Evolutionary conservation across 495 filamentous ascomycete genomes (phyloP), one percentile per base, ranked within the genome.

Genomic region (Podospora australis): DNA sequence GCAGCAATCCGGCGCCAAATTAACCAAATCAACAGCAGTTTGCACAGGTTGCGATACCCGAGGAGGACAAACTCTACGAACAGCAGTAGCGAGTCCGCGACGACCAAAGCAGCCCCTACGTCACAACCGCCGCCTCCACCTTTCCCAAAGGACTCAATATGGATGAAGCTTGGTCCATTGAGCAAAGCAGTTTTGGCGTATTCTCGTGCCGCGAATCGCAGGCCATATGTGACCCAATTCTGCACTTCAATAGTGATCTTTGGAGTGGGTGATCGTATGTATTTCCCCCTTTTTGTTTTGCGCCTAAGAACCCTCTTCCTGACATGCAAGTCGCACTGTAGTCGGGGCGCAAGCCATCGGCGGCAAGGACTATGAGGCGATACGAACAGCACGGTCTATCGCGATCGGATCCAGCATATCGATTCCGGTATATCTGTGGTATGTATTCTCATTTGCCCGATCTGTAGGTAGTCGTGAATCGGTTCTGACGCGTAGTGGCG

Each of bases 341-440:
- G 57, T 95, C 53, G 82, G 81, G 51, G 88, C 89, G 46, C 90
- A 96, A 65, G 65, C 59, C 22, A 77, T 83, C 39, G 70, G 73
- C 44, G 75, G 70, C 6, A 69, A 70, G 56, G 71, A 73, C 9
- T 91, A 92, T 59, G 84, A 88, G 56, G 79, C 84, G 7, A 70
- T 65, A 48, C 73, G 87, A 48, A 92, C 87, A 9, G 62, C 76
- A 43, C 70, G 90, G 44, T 81, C 88, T 50, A 56, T 95, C 63
- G 58, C 78, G 10, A 88, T 95, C 54, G 88, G 90, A 6, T 75
- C 72, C 1, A 72, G 81, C 44, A 74, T 75, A 42, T 81, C 83
- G 35, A 85, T 95, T 46, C 90, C 90, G 9, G 75, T 75, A 41
- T 96, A 90, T 65, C 73, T 80, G 29, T 96, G 89, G 87, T 89